phyloP scores from a whole-genome alignment of 176 grass and related monocot genomes.

The Themeda triandra region DNA sequence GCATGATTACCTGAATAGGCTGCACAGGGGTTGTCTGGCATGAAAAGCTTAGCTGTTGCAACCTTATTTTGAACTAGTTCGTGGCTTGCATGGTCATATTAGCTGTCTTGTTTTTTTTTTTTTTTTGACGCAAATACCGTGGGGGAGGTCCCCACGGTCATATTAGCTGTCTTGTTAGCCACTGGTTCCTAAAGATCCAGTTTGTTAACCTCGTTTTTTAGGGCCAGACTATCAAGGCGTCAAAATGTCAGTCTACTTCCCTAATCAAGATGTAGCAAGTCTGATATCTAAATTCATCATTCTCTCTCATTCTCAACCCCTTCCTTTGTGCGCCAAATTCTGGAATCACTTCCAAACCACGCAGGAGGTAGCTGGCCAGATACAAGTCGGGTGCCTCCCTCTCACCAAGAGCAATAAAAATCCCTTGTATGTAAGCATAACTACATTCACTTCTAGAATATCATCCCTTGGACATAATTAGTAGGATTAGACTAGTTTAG shows the following conservation, averaged over 20 bases:
- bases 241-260: not conserved
- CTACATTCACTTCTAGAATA: conserved; percentile 8
- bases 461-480: not conserved
- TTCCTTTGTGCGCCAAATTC: not conserved
- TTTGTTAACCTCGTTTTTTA: not conserved
- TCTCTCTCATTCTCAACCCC: not conserved
- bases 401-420: not conserved
- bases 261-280: not conserved
- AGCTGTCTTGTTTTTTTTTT: not conserved
- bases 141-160: too few species aligned
- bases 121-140: too few species aligned
- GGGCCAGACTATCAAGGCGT: not conserved
- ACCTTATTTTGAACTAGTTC: not conserved
- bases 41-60: not conserved
- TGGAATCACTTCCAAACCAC: not conserved
- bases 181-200: not conserved
- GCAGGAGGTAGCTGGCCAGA: not conserved
- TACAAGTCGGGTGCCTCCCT: not conserved
- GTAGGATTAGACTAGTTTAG: conserved; percentile 14
- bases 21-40: not conserved
- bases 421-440: not conserved
- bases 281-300: not conserved
- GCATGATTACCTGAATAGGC: not conserved
- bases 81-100: not conserved
- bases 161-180: not conserved